Evolutionary conservation across 768 basidiomycete genomes (phyloP), one percentile per base, ranked within the genome.

Genomic region (Coprinopsis marcescibilis): DNA sequence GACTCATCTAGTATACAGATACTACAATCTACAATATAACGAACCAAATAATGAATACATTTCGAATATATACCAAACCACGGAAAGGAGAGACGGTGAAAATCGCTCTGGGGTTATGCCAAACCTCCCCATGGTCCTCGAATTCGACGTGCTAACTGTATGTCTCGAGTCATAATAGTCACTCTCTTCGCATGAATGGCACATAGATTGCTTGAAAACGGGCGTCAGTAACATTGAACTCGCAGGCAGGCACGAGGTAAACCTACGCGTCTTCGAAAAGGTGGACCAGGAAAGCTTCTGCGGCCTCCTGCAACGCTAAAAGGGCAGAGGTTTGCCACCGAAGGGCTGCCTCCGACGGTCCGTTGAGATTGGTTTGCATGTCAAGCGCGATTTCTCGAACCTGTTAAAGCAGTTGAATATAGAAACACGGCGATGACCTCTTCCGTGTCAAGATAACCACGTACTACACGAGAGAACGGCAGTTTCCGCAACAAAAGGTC

Each of bases 261-360:
- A 89, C 93, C 71, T 65, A 97, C 90, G 95, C 92, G 67, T 99
- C 96, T 67, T 99, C 96, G 53, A 99, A 98, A 35, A 98, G 68
- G 67, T 98, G 94, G 15, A 99, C 90, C 14, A 98, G 72, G 57
- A 80, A 96, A 12, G 93, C 91, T 64, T 96, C 93, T 19, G 93
- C 91, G 11, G 96, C 96, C 65, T 99, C 96, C 59, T 99, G 96
- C 51, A 99, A 65, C 1, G 96, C 96, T 57, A 93, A 61, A 47
- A 99, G 74, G 4, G 96, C 96, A 4, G 92, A 90, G 52, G 83
- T 90, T 64, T 99, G 96, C 96, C 96, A 99, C 38, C 96, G 77
- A 44, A 98, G 65, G 10, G 76, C 71, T 2, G 71, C 70, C 15
- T 75, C 80, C 21, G 68, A 69, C 45, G 80, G 78, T 43, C 78